Evolutionary conservation across 2,329 filamentous ascomycete species (phyloP).

Genomic region (Talaromyces piceae): DNA sequence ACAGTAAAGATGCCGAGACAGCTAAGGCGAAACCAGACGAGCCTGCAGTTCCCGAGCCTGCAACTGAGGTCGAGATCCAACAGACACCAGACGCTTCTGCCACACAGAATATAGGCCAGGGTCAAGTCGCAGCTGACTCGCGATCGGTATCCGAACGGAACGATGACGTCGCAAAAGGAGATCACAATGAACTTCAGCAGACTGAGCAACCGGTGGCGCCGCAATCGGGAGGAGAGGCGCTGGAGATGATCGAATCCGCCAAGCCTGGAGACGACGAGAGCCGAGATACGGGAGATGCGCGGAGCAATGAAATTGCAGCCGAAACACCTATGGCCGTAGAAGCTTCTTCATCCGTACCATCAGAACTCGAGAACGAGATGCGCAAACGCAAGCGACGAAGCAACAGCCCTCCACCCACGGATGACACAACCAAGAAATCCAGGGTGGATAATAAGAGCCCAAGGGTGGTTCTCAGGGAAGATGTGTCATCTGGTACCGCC

Average conservation of each 20-base stretch:
- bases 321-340: slow-evolving; percentile 19
- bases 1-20: slow-evolving; percentile 11
- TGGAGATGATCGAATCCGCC: background rate
- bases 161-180: background rate
- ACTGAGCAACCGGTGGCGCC: background rate
- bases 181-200: background rate
- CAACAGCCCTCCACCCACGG: slow-evolving; percentile 51
- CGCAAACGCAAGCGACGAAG: slow-evolving; percentile 63
- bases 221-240: background rate
- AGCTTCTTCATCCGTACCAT: slow-evolving; percentile 21
- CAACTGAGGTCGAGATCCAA: slow-evolving; percentile 1
- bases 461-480: slow-evolving; percentile 24
- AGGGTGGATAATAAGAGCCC: slow-evolving; percentile 43
- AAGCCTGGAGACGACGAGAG: background rate
- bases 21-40: slow-evolving; percentile 8
- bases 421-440: slow-evolving; percentile 51
- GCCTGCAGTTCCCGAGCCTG: slow-evolving; percentile 6
- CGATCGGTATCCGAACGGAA: background rate
- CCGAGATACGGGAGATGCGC: background rate
- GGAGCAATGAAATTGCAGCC: background rate
- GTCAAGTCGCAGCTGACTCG: background rate
- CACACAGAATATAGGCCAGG: background rate
- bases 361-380: slow-evolving; percentile 42
- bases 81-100: background rate
- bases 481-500: slow-evolving; percentile 10